Evolutionary conservation across 345 rosid species (phyloP).

Genomic region (Excoecaria agallocha): DNA sequence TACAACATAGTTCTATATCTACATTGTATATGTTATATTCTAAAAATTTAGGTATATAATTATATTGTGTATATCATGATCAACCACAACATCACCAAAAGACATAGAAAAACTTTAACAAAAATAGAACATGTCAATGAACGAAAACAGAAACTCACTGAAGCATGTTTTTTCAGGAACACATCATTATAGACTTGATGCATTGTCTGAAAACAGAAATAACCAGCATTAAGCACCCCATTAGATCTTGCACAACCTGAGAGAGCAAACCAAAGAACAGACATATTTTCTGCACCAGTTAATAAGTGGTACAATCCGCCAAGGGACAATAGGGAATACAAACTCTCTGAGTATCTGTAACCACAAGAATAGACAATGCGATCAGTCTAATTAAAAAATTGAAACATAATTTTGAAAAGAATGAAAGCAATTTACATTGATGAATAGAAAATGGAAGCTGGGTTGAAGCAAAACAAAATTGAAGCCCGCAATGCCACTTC

Average conservation of each 20-base stretch:
- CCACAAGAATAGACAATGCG: slow-evolving; percentile 11
- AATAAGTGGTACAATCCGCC: slow-evolving; percentile 77
- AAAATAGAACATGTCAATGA: not conserved
- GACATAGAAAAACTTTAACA: slow-evolving; percentile 5
- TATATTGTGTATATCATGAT: not conserved
- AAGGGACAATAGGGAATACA: slow-evolving; percentile 66
- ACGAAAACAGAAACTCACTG: slow-evolving; percentile 45
- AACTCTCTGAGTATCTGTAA: slow-evolving; percentile 84
- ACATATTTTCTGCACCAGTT: slow-evolving; percentile 54
- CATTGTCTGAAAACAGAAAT: slow-evolving; percentile 81
- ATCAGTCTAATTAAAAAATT: slow-evolving; percentile 2
- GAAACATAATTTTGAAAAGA: not conserved
- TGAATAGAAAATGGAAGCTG: slow-evolving; percentile 82
- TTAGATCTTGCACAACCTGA: slow-evolving; percentile 93
- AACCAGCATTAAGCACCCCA: slow-evolving; percentile 94
- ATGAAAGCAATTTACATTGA: slow-evolving; percentile 55
- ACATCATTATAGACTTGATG: slow-evolving; percentile 64
- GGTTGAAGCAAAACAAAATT: slow-evolving; percentile 78
- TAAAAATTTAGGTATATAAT: not conserved
- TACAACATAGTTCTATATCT: not conserved
- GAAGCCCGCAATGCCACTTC: slow-evolving; percentile 68
- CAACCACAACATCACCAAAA: not conserved
- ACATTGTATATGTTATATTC: not conserved
- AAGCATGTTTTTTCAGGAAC: slow-evolving; percentile 39
- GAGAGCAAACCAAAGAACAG: slow-evolving; percentile 73